Evolutionary conservation across 179 eudicot genomes (phyloP).

Genomic region (Sideroxylon spinosum): DNA sequence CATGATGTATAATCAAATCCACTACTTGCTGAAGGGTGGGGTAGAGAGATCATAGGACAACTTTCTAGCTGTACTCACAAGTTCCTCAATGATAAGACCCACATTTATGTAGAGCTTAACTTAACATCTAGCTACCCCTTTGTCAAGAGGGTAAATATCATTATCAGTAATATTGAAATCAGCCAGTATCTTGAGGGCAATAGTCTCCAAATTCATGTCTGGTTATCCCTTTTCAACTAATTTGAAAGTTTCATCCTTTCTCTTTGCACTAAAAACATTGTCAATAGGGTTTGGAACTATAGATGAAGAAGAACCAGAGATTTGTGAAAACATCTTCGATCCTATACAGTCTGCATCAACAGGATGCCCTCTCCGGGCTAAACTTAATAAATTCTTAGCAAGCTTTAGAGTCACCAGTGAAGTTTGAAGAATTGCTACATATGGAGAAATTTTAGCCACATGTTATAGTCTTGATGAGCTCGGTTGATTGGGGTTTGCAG

Average conservation of each 20-base stretch:
- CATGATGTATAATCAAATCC: constrained; percentile 94
- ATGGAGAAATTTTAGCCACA: constrained; percentile 86
- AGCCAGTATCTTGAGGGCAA: constrained; percentile 43
- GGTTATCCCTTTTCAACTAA: constrained; percentile 61
- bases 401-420: constrained; percentile 69
- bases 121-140: constrained; percentile 27
- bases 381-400: constrained; percentile 57
- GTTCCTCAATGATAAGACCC: constrained; percentile 56
- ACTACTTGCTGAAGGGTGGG: constrained; percentile 79
- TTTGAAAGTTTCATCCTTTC: constrained; percentile 74
- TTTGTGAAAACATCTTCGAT: constrained; percentile 57
- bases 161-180: constrained; percentile 37
- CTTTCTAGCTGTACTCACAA: constrained; percentile 64
- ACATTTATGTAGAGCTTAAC: constrained; percentile 32
- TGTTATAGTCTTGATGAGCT: constrained; percentile 68
- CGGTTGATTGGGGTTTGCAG: constrained; percentile 45
- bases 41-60: constrained; percentile 76
- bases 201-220: constrained; percentile 40
- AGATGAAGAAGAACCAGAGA: constrained; percentile 65
- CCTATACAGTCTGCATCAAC: constrained; percentile 78
- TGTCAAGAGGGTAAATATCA: constrained; percentile 19
- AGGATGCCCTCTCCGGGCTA: constrained; percentile 79
- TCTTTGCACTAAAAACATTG: constrained; percentile 69
- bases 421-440: constrained; percentile 57
- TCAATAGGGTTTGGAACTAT: constrained; percentile 37